These are phyloP conservation scores for Castanospermum australe DNA, from an alignment of 306 rosid species.

Conservation along the genomic window DNA sequence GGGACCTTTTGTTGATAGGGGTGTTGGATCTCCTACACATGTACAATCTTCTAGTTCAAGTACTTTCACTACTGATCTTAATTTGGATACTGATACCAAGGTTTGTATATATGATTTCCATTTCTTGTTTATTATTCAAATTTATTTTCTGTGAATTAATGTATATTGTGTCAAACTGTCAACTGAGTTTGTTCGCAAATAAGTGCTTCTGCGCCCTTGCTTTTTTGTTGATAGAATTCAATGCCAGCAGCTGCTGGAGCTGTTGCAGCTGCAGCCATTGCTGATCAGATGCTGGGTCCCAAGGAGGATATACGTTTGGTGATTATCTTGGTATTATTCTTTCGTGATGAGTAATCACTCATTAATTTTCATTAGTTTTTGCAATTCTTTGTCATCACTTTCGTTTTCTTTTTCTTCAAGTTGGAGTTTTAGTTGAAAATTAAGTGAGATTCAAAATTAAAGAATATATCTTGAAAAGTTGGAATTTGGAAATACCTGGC, in stretches of 20 bases:
- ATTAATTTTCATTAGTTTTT: background rate
- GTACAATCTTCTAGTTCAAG: constrained; percentile 64
- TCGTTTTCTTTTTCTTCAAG: constrained; percentile 2
- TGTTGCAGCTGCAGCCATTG: constrained; percentile 95
- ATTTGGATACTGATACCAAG: constrained; percentile 60
- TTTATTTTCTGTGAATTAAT: constrained; percentile 2
- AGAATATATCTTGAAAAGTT: constrained; percentile 10
- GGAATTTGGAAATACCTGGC: constrained; percentile 3
- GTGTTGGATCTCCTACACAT: constrained; percentile 86
- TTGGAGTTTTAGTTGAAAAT: constrained; percentile 16
- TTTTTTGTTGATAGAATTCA: constrained; percentile 63
- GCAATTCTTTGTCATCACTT: background rate
- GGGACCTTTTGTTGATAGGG: constrained; percentile 82
- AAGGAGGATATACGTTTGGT: constrained; percentile 96
- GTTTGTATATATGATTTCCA: constrained; percentile 41
- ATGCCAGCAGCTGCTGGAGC: constrained; percentile 99
- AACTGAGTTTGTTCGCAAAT: constrained; percentile 19
- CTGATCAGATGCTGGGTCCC: constrained; percentile 99
- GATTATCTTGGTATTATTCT: constrained; percentile 76
- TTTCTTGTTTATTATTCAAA: constrained; percentile 3
- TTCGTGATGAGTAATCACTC: background rate
- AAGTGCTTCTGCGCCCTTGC: constrained; percentile 8
- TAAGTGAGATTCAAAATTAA: constrained; percentile 11
- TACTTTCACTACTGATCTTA: constrained; percentile 42
- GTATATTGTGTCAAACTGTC: constrained; percentile 1